phyloP scores from a whole-genome alignment of 2,329 filamentous ascomycete genomes.

The Fusarium verrucosum region DNA sequence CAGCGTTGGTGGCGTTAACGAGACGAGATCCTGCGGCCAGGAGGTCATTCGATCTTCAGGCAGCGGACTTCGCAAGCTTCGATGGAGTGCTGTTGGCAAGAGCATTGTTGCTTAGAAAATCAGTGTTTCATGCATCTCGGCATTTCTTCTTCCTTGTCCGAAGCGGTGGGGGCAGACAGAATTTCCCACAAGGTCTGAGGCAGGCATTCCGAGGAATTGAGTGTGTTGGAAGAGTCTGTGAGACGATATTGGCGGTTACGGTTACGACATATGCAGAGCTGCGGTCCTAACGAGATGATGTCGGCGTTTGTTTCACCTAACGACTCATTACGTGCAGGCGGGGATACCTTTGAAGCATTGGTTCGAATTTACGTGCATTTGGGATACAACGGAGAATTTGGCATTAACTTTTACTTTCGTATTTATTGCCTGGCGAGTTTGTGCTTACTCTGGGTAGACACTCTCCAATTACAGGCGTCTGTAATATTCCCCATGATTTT shows the following conservation, averaged over 20 bases:
- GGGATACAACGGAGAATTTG: constrained; percentile 25
- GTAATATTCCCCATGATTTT: constrained; percentile 30
- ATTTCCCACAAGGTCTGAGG: constrained; percentile 1
- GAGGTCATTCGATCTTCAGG: constrained; percentile 63
- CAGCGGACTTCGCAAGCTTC: constrained; percentile 62
- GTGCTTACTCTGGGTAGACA: constrained; percentile 17
- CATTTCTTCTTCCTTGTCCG: neutral
- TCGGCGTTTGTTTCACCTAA: constrained; percentile 28
- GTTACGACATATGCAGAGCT: constrained; percentile 33
- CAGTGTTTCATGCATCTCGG: neutral
- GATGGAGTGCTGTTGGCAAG: constrained; percentile 63
- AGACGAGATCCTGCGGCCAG: constrained; percentile 60
- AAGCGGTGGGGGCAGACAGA: neutral
- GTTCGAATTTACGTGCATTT: constrained; percentile 16
- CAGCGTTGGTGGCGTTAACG: constrained; percentile 53
- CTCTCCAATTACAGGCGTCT: constrained; percentile 19
- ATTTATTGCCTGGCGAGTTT: constrained; percentile 19
- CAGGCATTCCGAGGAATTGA: neutral
- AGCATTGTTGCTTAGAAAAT: constrained; percentile 57
- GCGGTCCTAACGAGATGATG: constrained; percentile 18
- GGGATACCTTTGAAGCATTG: constrained; percentile 8
- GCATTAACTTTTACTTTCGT: constrained; percentile 1
- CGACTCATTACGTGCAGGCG: constrained; percentile 16
- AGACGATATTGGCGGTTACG: constrained; percentile 10
- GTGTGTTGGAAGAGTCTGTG: constrained; percentile 15